Conservation (phyloP, 2,329 filamentous ascomycete genomes). For the Aspergillus candidus region DNA sequence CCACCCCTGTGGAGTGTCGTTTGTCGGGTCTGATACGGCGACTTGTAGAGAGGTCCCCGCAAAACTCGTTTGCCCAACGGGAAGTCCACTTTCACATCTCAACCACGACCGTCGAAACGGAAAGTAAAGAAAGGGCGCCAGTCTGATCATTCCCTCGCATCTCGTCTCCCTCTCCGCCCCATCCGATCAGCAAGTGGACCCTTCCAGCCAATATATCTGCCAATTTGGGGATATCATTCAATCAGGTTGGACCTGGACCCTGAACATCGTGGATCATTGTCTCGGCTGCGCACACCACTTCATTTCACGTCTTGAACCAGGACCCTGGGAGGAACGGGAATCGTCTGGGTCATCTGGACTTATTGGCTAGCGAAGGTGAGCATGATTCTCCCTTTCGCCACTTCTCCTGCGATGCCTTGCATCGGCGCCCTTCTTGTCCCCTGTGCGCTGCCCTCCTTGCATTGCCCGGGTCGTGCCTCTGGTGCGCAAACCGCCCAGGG, state of each 20-base stretch:
- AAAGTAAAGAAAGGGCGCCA: no score
- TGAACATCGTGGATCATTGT: conserved; percentile 20
- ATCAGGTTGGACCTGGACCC: conserved; percentile 10
- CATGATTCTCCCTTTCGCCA: conserved; percentile 20
- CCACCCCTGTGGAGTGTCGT: conserved; percentile 4
- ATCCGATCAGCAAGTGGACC: conserved; percentile 11
- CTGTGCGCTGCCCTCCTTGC: conserved; percentile 28
- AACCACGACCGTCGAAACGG: conserved; percentile 12
- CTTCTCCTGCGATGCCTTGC: conserved; percentile 28
- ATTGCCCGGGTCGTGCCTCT: conserved; percentile 23
- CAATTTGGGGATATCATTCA: conserved; percentile 8
- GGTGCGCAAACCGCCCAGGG: conserved; percentile 21
- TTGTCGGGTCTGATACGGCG: conserved; percentile 6
- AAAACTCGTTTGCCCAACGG: conserved; percentile 5
- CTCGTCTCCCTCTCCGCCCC: not conserved
- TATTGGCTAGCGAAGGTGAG: conserved; percentile 26
- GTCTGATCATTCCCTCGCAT: no score
- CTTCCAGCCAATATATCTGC: conserved; percentile 5
- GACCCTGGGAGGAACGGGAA: conserved; percentile 1
- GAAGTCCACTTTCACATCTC: conserved; percentile 7
- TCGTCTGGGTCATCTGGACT: conserved; percentile 1
- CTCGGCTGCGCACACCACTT: conserved; percentile 20
- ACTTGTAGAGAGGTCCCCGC: not conserved
- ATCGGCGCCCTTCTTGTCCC: conserved; percentile 23
- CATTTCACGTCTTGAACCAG: conserved; percentile 10